Conservation (phyloP, 2,329 filamentous ascomycete species). For the Botrytis deweyae region DNA sequence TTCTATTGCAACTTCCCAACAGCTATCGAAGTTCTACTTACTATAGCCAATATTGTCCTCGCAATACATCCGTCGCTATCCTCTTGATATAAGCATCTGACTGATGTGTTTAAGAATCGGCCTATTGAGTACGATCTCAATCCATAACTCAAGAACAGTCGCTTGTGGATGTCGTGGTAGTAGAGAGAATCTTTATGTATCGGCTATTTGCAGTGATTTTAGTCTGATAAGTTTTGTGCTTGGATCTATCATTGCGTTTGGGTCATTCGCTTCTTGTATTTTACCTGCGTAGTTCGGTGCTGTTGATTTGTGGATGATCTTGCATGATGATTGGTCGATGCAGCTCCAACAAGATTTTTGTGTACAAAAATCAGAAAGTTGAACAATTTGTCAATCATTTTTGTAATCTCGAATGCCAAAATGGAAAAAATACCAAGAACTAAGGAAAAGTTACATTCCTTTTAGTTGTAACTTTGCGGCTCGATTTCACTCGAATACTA, state of each 20-base stretch:
- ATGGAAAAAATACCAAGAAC: not conserved
- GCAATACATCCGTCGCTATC: not conserved
- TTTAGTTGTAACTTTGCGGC: not conserved
- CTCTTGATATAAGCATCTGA: not conserved
- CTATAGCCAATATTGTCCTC: not conserved
- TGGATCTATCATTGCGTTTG: not conserved
- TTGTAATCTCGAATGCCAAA: not conserved
- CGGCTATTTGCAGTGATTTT: not conserved
- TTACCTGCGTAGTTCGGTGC: not conserved
- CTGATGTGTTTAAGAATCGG: not conserved
- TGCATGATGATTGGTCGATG: not conserved
- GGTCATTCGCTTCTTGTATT: not conserved
- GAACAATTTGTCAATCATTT: not conserved
- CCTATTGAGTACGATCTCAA: not conserved
- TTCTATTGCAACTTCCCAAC: not conserved
- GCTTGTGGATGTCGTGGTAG: conserved; percentile 10
- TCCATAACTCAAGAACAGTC: not conserved
- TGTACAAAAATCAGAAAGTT: not conserved
- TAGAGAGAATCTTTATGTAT: not conserved
- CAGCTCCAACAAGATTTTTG: not conserved
- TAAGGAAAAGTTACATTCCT: not conserved
- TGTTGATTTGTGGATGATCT: not conserved
- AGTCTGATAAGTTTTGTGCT: not conserved
- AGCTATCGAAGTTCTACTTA: not conserved
- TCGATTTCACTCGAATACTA: not conserved